Evolutionary conservation across 768 basidiomycete genomes (phyloP).

Genomic region (Flagelloscypha sp.): DNA sequence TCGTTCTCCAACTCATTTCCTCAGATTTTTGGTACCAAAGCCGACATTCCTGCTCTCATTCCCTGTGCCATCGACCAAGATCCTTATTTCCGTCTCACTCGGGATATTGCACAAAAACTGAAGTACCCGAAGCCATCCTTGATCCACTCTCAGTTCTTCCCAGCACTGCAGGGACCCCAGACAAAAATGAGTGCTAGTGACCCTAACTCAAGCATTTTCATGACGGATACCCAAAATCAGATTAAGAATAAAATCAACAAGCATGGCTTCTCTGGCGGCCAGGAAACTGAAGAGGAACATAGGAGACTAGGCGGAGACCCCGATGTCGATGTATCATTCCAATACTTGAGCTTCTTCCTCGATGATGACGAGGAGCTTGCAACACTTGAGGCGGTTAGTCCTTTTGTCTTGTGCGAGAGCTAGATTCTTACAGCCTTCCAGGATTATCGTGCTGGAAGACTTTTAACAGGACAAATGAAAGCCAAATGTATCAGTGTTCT

Average conservation of each 20-base stretch:
- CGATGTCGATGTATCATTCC: conserved; percentile 92
- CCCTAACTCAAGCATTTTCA: conserved; percentile 87
- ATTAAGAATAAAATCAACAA: conserved; percentile 97
- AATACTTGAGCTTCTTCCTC: conserved; percentile 91
- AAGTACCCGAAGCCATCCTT: conserved; percentile 94
- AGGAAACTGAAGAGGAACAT: conserved; percentile 95
- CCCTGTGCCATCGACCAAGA: conserved; percentile 99
- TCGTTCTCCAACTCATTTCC: conserved; percentile 98
- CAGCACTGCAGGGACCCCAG: conserved; percentile 94
- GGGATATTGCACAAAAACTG: conserved; percentile 88
- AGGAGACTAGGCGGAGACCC: conserved; percentile 80
- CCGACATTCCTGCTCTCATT: conserved; percentile 86
- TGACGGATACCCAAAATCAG: conserved; percentile 86
- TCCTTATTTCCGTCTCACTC: conserved; percentile 94
- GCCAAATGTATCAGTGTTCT: conserved; percentile 75
- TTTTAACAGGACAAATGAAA: conserved; percentile 91
- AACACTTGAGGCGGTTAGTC: conserved; percentile 62
- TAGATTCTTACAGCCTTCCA: conserved; percentile 21
- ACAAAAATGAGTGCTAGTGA: conserved; percentile 99
- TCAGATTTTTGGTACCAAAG: conserved; percentile 81
- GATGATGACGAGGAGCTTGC: conserved; percentile 89
- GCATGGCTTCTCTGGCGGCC: conserved; percentile 94
- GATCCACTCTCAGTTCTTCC: conserved; percentile 95
- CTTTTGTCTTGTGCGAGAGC: background rate
- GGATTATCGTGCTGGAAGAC: conserved; percentile 85